phyloP scores from a whole-genome alignment of 768 basidiomycete genomes.

The Tephrocybe sp. region DNA sequence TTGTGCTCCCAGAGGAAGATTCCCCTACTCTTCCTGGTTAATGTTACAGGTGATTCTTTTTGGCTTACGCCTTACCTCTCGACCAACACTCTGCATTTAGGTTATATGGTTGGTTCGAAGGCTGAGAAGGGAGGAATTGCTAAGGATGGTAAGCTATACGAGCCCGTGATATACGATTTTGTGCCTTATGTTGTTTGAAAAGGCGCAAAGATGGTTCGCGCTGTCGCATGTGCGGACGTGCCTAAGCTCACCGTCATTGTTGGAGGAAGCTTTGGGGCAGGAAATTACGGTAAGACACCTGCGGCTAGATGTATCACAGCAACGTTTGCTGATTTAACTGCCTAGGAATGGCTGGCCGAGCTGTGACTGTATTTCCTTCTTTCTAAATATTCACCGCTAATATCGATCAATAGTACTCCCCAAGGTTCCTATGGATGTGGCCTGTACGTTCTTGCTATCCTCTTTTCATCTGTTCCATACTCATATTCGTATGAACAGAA shows the following conservation, averaged over 20 bases:
- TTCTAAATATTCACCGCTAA: conserved; percentile 1
- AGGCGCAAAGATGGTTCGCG: conserved; percentile 95
- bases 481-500: conserved; percentile 46
- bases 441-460: conserved; percentile 54
- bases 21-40: conserved; percentile 90
- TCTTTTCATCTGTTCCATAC: conserved; percentile 3
- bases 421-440: conserved; percentile 98
- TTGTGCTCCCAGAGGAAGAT: conserved; percentile 90
- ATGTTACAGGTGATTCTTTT: conserved; percentile 71
- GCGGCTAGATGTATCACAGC: no score
- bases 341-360: conserved; percentile 88
- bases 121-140: conserved; percentile 94
- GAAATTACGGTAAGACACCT: conserved; percentile 76
- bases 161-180: neutral
- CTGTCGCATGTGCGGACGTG: conserved; percentile 90
- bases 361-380: conserved; percentile 53
- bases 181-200: neutral
- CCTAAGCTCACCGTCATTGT: conserved; percentile 93
- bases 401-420: conserved; percentile 68
- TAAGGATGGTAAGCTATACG: conserved; percentile 65
- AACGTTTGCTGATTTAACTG: no score
- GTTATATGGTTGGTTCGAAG: conserved; percentile 97
- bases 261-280: conserved; percentile 93
- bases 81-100: conserved; percentile 30
- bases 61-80: neutral